Base-by-base conservation (phyloP, 192 early-diverging fungal species). In the Coemansia sp. region DNA sequence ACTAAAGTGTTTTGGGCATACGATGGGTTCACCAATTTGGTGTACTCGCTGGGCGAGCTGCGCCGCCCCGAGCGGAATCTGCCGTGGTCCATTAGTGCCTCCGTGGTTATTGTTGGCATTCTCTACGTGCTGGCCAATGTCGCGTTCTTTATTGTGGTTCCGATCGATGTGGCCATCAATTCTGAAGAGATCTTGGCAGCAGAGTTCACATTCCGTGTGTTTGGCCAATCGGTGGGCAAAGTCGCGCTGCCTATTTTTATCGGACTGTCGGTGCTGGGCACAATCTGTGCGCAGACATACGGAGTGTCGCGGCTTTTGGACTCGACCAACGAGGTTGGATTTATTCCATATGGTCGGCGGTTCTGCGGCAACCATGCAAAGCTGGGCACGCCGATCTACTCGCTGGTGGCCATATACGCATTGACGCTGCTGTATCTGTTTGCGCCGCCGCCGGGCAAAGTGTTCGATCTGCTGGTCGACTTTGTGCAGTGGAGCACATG, bases 31-130 rank as follows among this genome's bases (percentile, higher is more conserved):
- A 87, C 88, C 37, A 93, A 92, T 60, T 68, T 93, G 15, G 91
- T 90, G 59, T 92, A 92, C 65, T 87, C 89, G 48, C 85, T 91
- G 48, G 90, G 89, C 48, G 93, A 95, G 82, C 89, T 95, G 83
- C 88, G 91, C 65, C 79, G 86, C 49, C 93, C 93, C 25, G 83
- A 87, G 6, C 85, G 86, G 25, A 93, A 93, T 62, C 72, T 94
- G 43, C 92, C 91, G 12, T 85, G 87, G 60, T 89, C 92, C 4
- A 89, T 90, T n/a, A 85, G 90, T 61, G 84, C 89, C 15, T 88
- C 91, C 0, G 83, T 95, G 15, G 84, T 83, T 4, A 70, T 91
- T 32, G 87, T 91, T 24, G 86, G 91, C 2, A 49, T 88, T 14
- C 86, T 88, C 22, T 95, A 95, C 70, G 72, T 93, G 8, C 68